A percentile compares a stretch with the other conserved stretches of the same genome.
phyloP scores from a whole-genome alignment of 768 basidiomycete species.

The Coprinopsis sp. region DNA sequence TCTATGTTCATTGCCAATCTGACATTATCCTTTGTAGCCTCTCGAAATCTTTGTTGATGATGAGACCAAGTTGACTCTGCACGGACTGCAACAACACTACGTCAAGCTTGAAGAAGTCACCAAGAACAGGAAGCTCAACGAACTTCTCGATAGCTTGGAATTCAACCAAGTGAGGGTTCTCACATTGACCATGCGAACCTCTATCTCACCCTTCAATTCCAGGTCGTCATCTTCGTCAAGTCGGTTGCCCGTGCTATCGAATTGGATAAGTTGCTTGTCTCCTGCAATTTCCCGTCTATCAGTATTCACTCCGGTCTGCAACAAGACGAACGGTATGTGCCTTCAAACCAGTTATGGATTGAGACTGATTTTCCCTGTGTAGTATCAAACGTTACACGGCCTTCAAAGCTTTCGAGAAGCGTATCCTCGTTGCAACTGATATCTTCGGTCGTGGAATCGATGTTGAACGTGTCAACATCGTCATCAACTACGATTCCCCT shows the following conservation, averaged over 20 bases:
- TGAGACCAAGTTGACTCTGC: constrained; percentile 96
- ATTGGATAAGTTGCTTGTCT: constrained; percentile 90
- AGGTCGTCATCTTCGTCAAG: constrained; percentile 99
- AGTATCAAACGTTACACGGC: constrained; percentile 95
- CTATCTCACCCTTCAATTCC: not conserved
- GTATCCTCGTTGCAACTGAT: constrained; percentile 97
- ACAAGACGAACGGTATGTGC: constrained; percentile 90
- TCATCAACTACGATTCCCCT: constrained; percentile 98
- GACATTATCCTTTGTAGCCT: constrained; percentile 51
- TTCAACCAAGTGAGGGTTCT: constrained; percentile 80
- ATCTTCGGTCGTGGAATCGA: constrained; percentile 99
- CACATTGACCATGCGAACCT: not conserved
- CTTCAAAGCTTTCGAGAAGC: constrained; percentile 99
- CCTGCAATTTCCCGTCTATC: constrained; percentile 98
- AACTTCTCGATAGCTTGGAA: constrained; percentile 90
- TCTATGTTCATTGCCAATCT: not conserved
- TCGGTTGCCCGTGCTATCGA: constrained; percentile 96
- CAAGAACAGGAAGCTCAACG: constrained; percentile 97
- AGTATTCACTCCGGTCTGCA: constrained; percentile 92
- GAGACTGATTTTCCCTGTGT: constrained; percentile 8
- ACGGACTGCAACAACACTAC: constrained; percentile 98
- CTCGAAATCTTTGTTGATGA: constrained; percentile 99
- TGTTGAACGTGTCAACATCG: constrained; percentile 99
- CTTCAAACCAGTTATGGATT: not conserved
- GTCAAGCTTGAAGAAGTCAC: constrained; percentile 92